These are phyloP conservation scores for Digitaria exilis DNA, from an alignment of 202 grass and related monocot species.

Conservation along the genomic window DNA sequence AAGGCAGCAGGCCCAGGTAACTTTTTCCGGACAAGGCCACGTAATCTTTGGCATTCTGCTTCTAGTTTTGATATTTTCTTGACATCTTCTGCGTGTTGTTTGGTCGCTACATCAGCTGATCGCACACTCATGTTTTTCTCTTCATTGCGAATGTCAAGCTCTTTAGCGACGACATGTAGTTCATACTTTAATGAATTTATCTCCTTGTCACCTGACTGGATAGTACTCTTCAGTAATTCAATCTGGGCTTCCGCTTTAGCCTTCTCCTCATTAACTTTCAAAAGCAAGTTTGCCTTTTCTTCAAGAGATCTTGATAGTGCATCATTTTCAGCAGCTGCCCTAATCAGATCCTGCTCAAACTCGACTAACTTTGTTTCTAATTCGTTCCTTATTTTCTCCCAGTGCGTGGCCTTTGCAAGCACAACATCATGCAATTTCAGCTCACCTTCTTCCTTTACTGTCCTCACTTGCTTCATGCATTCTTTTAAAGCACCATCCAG, in stretches of 20 bases:
- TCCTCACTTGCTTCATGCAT: constrained; percentile 98
- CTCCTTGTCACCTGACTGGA: constrained; percentile 85
- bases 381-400: constrained; percentile 80
- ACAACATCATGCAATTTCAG: constrained; percentile 96
- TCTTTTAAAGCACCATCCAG: constrained; percentile 96
- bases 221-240: constrained; percentile 77
- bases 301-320: constrained; percentile 81
- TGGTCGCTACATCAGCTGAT: constrained; percentile 95
- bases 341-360: constrained; percentile 84
- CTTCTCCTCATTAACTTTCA: constrained; percentile 93
- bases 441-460: constrained; percentile 93
- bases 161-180: constrained; percentile 86
- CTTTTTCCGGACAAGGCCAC: constrained; percentile 94
- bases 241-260: constrained; percentile 82
- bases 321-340: constrained; percentile 87
- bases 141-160: constrained; percentile 96
- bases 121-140: constrained; percentile 96
- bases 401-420: constrained; percentile 88
- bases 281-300: constrained; percentile 71
- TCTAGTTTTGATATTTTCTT: constrained; percentile 99
- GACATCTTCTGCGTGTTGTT: constrained; percentile 81
- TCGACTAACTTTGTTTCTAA: constrained; percentile 80
- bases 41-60: constrained; percentile 95
- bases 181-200: constrained; percentile 96
- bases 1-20: constrained; percentile 93